Conservation (phyloP, 345 rosid species). For the Syzygium grande region DNA sequence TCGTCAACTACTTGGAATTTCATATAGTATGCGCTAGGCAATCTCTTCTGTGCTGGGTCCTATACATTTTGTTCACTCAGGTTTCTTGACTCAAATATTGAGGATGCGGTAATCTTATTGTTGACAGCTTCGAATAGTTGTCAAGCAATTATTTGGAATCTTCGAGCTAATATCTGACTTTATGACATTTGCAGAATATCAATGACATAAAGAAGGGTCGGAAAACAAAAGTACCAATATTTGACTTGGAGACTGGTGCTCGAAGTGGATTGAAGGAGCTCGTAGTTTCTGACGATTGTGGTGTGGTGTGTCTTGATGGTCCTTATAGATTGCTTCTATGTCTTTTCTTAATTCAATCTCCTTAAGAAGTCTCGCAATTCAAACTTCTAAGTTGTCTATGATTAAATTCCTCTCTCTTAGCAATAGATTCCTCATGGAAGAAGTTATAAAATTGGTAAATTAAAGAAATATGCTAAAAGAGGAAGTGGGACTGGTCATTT, state of each 20-base stretch:
- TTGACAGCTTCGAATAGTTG: not conserved
- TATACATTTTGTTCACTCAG: not conserved
- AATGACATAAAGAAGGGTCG: slow-evolving; percentile 54
- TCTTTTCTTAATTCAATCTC: not conserved
- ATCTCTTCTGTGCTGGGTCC: not conserved
- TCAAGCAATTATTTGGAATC: not conserved
- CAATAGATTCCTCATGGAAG: not conserved
- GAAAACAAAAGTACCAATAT: slow-evolving; percentile 74
- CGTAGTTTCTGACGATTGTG: slow-evolving; percentile 91
- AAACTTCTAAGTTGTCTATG: not conserved
- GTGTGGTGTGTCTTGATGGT: slow-evolving; percentile 57
- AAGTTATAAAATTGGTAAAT: not conserved
- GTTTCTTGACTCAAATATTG: not conserved
- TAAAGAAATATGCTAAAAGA: not conserved
- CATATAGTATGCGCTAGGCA: not conserved
- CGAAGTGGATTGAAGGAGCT: slow-evolving; percentile 88
- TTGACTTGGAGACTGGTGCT: slow-evolving; percentile 86
- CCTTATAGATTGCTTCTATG: slow-evolving; percentile 3
- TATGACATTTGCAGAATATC: slow-evolving; percentile 55
- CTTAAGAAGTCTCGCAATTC: not conserved
- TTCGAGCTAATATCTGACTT: not conserved
- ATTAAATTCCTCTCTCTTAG: not conserved
- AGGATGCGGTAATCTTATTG: not conserved
- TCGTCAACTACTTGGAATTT: not conserved
- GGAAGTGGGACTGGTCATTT: not conserved